phyloP scores from a whole-genome alignment of 2,329 filamentous ascomycete genomes.

The Ilyonectria robusta region DNA sequence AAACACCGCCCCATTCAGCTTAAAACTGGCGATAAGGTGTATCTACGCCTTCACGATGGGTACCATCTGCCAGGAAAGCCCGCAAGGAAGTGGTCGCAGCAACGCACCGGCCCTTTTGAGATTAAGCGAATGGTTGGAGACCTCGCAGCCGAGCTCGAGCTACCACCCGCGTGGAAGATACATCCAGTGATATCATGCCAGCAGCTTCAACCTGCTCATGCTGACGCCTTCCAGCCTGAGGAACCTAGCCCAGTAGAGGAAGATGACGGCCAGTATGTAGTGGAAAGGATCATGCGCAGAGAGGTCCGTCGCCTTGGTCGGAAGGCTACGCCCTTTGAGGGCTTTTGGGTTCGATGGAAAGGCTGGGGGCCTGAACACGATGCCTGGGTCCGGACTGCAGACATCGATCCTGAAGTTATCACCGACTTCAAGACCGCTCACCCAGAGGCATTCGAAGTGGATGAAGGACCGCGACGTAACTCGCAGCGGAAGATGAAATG shows the following conservation, averaged over 20 bases:
- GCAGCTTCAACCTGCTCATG: constrained; percentile 10
- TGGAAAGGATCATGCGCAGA: background rate
- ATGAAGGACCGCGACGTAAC: too few species aligned
- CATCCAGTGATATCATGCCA: constrained; percentile 9
- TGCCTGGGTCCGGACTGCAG: background rate
- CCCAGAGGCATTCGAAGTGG: too few species aligned
- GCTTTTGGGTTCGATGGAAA: constrained; percentile 8
- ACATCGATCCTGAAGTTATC: background rate
- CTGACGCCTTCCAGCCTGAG: constrained; percentile 4
- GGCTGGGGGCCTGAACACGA: constrained; percentile 5
- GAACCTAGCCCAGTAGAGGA: background rate
- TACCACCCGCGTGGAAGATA: background rate
- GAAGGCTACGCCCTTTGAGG: background rate
- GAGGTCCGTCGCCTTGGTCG: background rate
- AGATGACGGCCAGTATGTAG: background rate
- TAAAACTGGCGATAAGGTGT: constrained; percentile 3
- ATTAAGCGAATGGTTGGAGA: constrained; percentile 5
- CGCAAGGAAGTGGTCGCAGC: background rate
- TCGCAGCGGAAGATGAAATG: too few species aligned
- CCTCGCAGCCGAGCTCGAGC: constrained; percentile 9
- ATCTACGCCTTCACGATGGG: background rate
- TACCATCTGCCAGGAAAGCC: constrained; percentile 12
- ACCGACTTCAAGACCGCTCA: background rate
- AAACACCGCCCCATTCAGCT: constrained; percentile 10
- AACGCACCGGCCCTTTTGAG: background rate